Conservation (phyloP, 2,329 filamentous ascomycete species). For the Cytospora chrysosperma region DNA sequence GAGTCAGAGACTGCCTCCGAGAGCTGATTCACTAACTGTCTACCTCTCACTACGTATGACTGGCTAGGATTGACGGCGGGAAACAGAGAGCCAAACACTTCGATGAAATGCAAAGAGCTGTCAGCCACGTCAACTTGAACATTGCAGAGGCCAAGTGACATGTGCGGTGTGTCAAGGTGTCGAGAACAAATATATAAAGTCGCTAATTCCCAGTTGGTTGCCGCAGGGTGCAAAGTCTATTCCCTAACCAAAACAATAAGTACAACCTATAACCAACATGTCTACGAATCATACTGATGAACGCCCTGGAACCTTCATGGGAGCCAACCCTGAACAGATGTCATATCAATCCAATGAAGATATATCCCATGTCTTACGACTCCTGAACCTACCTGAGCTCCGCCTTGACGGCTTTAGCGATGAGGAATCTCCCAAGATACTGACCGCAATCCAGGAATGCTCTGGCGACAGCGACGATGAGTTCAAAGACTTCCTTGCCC, state of each 20-base stretch:
- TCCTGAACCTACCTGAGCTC: not conserved
- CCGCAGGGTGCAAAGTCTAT: not conserved
- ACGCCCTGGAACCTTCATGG: not conserved
- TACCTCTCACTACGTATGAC: not conserved
- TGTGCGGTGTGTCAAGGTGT: not conserved
- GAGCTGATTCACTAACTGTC: not conserved
- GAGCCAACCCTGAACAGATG: not conserved
- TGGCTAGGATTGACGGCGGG: not conserved
- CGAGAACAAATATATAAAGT: not conserved
- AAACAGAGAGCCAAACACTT: not conserved
- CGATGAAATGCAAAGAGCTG: not conserved
- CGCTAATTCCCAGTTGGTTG: not conserved
- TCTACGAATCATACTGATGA: not conserved
- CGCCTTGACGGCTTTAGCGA: not conserved
- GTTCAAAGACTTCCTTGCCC: not conserved
- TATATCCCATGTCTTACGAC: not conserved
- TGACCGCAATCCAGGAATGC: not conserved
- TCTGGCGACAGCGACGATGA: not conserved
- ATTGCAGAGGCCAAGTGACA: not conserved
- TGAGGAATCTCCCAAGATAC: not conserved
- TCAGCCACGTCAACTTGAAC: not conserved
- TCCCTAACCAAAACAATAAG: not conserved
- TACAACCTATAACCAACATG: not conserved
- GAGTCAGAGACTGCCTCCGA: not conserved
- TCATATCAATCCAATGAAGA: not conserved